Evolutionary conservation across 2,329 filamentous ascomycete genomes (phyloP).

Genomic region (Aspergillus quadricinctus): DNA sequence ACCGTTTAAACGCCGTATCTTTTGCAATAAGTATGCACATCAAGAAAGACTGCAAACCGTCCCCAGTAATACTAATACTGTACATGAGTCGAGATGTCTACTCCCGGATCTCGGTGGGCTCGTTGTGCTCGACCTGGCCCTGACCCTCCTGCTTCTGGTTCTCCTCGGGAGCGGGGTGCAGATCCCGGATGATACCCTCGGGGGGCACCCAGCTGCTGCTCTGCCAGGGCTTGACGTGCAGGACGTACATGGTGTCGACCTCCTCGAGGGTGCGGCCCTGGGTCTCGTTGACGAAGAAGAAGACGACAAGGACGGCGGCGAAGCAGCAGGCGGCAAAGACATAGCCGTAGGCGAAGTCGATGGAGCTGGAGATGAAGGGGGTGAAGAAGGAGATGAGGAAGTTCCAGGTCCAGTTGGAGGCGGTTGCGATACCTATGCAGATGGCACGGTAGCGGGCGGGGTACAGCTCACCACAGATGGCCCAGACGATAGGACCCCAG

Average conservation of each 20-base stretch:
- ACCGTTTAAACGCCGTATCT: not conserved
- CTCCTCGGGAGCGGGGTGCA: slow-evolving; percentile 15
- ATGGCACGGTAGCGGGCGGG: slow-evolving; percentile 56
- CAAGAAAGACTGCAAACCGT: not conserved
- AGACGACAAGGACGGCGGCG: slow-evolving; percentile 58
- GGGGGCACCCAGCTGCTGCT: slow-evolving; percentile 49
- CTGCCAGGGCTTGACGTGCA: slow-evolving; percentile 57
- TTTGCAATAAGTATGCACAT: not conserved
- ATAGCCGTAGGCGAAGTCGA: slow-evolving; percentile 70
- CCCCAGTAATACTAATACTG: not conserved
- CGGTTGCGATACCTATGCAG: slow-evolving; percentile 69
- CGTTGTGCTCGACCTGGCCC: slow-evolving; percentile 15
- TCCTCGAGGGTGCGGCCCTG: slow-evolving; percentile 68
- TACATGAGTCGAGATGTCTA: slow-evolving; percentile 3
- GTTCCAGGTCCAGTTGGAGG: slow-evolving; percentile 71
- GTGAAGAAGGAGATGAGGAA: slow-evolving; percentile 73
- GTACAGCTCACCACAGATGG: slow-evolving; percentile 41
- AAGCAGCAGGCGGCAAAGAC: slow-evolving; percentile 71
- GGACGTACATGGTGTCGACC: slow-evolving; percentile 70
- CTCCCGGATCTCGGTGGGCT: slow-evolving; percentile 18
- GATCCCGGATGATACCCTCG: slow-evolving; percentile 25
- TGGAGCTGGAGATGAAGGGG: slow-evolving; percentile 67
- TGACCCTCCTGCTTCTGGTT: slow-evolving; percentile 8
- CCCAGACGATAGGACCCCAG: slow-evolving; percentile 59
- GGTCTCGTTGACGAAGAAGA: slow-evolving; percentile 70